These are phyloP conservation scores for Eucalyptus polybractea DNA, from an alignment of 345 rosid species.

Conservation along the genomic window DNA sequence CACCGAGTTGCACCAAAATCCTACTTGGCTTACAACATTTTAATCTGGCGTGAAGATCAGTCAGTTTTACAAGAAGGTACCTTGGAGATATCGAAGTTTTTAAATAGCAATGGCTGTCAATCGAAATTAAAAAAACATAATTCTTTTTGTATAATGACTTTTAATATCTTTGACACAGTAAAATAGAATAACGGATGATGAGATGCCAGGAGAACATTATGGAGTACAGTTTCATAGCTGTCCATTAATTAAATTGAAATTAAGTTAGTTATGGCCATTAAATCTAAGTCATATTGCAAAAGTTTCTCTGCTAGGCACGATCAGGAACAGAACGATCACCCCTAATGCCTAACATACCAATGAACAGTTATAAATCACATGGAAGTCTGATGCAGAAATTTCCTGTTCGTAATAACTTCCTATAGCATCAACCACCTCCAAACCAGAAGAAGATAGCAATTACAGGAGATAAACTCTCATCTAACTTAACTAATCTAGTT, in stretches of 20 bases:
- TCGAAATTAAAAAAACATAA: background rate
- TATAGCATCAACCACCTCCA: background rate
- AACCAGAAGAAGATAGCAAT: background rate
- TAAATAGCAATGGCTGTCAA: background rate
- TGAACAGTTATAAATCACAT: background rate
- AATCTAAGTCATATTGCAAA: background rate
- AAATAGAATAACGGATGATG: background rate
- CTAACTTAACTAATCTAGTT: background rate
- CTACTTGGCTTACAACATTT: background rate
- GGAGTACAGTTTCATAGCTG: background rate
- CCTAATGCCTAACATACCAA: background rate
- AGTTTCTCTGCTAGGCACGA: background rate
- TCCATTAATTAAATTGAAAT: background rate
- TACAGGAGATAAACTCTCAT: background rate
- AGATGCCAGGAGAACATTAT: background rate
- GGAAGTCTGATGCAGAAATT: background rate
- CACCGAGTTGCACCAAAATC: background rate
- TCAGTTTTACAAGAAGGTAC: background rate
- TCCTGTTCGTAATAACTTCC: background rate
- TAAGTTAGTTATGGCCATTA: background rate
- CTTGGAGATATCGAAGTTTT: background rate
- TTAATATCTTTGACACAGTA: background rate
- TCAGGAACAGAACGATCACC: background rate
- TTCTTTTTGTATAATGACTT: background rate
- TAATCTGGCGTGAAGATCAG: background rate